Evolutionary conservation across 83 land plant species (phyloP).

Genomic region (Picea engelmannii): DNA sequence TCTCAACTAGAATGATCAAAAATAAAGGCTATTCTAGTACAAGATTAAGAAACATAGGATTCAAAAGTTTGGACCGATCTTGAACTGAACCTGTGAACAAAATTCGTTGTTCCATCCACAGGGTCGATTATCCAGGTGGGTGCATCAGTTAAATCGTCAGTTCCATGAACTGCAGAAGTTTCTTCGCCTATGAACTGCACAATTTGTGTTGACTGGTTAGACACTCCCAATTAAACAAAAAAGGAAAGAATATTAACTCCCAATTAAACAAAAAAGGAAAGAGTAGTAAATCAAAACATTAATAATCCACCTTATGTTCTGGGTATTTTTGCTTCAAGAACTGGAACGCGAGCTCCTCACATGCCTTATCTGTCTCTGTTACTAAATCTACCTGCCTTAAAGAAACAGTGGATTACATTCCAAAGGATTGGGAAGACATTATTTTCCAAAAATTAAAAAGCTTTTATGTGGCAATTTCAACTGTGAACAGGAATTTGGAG

Average conservation of each 20-base stretch:
- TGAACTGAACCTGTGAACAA: conserved; percentile 73
- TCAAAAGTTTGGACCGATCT: too few relatives aligned
- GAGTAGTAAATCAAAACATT: neutral
- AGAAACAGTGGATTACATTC: too few relatives aligned
- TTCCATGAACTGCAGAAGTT: conserved; percentile 82
- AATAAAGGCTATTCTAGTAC: too few relatives aligned
- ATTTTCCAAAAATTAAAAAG: too few relatives aligned
- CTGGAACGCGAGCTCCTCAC: conserved; percentile 80
- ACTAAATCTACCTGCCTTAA: conserved; percentile 85
- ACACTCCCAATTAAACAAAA: too few relatives aligned
- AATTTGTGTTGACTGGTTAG: neutral
- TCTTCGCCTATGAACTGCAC: conserved; percentile 94
- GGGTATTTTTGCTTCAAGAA: conserved; percentile 66
- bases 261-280: too few relatives aligned
- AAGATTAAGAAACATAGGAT: too few relatives aligned
- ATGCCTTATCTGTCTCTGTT: conserved; percentile 93
- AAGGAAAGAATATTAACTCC: too few relatives aligned
- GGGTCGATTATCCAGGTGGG: conserved; percentile 99
- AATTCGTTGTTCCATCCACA: conserved; percentile 93
- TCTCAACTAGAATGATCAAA: too few relatives aligned
- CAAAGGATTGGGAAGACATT: too few relatives aligned
- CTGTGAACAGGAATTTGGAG: too few relatives aligned
- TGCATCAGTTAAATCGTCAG: conserved; percentile 65
- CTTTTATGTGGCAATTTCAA: too few relatives aligned
- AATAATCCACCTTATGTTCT: conserved; percentile 61